phyloP scores from a whole-genome alignment of 2,329 filamentous ascomycete genomes.

The Botryotinia narcissicola region DNA sequence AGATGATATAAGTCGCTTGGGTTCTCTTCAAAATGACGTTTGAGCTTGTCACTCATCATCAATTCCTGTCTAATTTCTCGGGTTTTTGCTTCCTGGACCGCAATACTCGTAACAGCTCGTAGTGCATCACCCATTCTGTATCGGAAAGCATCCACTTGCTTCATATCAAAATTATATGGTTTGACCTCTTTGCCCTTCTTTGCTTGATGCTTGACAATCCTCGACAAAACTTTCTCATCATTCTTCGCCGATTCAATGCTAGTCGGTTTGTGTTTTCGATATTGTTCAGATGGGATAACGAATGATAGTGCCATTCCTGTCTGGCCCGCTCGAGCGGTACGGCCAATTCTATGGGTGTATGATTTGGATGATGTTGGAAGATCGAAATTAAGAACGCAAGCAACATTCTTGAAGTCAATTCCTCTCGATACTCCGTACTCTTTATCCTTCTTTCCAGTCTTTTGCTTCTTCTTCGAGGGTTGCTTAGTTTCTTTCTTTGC shows the following conservation, averaged over 20 bases:
- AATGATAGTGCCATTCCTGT: conserved; percentile 96
- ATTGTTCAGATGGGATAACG: conserved; percentile 77
- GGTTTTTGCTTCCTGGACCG: conserved; percentile 84
- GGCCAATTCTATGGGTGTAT: conserved; percentile 95
- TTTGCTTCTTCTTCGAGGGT: conserved; percentile 62
- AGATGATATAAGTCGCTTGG: conserved; percentile 83
- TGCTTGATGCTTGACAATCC: conserved; percentile 74
- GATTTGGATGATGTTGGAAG: conserved; percentile 83
- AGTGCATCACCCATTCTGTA: conserved; percentile 94
- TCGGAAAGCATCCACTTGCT: conserved; percentile 87
- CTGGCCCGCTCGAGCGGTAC: conserved; percentile 87
- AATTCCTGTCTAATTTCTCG: conserved; percentile 86
- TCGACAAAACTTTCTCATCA: conserved; percentile 80
- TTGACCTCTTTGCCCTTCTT: conserved; percentile 80
- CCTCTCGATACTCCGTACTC: conserved; percentile 96
- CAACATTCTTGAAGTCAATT: conserved; percentile 95
- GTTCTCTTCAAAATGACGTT: conserved; percentile 96
- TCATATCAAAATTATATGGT: conserved; percentile 92
- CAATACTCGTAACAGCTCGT: conserved; percentile 82
- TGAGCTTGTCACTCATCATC: conserved; percentile 89
- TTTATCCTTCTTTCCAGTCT: conserved; percentile 65
- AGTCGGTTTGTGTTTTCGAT: conserved; percentile 87
- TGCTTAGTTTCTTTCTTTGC: conserved; percentile 39
- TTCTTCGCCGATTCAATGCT: conserved; percentile 70
- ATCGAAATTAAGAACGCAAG: conserved; percentile 95